Conservation (phyloP, 2,329 filamentous ascomycete species). For the Venturia oleaginea region DNA sequence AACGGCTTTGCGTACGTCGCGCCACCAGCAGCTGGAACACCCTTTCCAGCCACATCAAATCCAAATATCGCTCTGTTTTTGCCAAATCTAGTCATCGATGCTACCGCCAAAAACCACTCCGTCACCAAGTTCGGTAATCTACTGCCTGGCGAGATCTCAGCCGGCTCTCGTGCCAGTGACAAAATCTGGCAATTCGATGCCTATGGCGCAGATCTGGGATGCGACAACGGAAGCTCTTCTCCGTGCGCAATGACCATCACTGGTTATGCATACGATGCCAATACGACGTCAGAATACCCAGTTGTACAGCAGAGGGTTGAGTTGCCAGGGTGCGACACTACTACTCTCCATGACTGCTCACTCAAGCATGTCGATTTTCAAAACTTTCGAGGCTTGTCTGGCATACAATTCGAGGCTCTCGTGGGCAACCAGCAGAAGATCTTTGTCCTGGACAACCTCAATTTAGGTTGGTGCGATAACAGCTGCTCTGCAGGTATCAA, state of each 20-base stretch:
- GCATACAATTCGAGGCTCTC: constrained; percentile 40
- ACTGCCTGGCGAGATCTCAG: constrained; percentile 38
- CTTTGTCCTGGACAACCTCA: constrained; percentile 41
- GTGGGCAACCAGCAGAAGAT: constrained; percentile 28
- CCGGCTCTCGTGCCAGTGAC: constrained; percentile 33
- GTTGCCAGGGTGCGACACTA: constrained; percentile 28
- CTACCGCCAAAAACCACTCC: background rate
- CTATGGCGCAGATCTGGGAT: constrained; percentile 38
- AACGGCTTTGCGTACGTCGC: constrained; percentile 42
- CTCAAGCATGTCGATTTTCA: constrained; percentile 32
- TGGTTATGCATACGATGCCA: constrained; percentile 34
- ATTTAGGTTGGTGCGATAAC: constrained; percentile 41
- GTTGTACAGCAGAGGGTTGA: constrained; percentile 24
- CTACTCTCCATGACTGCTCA: constrained; percentile 30
- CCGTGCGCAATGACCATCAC: constrained; percentile 37
- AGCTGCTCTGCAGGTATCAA: constrained; percentile 37
- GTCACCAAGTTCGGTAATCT: constrained; percentile 16
- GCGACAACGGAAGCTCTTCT: constrained; percentile 32
- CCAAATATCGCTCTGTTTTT: constrained; percentile 41
- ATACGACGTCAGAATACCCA: constrained; percentile 25
- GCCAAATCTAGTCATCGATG: constrained; percentile 21
- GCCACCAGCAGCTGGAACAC: constrained; percentile 29
- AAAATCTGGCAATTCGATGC: constrained; percentile 44
- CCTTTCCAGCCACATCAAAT: constrained; percentile 36
- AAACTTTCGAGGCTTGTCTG: constrained; percentile 34